Base-by-base conservation (phyloP, 495 filamentous ascomycete species). In the Penicillium cosmopolitanum region DNA sequence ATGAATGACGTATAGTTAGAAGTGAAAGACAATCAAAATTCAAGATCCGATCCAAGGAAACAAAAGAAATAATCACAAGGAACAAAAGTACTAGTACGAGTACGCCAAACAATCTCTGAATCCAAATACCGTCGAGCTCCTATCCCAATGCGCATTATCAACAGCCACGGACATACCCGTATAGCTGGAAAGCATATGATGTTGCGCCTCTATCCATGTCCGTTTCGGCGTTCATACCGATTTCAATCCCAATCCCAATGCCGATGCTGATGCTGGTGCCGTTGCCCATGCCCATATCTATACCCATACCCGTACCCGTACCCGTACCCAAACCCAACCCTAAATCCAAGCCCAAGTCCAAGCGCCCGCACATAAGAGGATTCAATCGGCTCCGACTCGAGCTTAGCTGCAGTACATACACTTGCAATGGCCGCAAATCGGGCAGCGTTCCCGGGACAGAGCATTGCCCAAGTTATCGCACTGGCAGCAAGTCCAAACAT, bases 361-460 rank as follows among this genome's bases (percentile, higher is more conserved):
- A 28, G 25, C 25, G 25, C 25, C 25, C 4, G 25, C 25, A 28
- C 5, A 28, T 2, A 28, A 28, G 5, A 28, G 25, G n/a, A n/a
- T n/a, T n/a, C n/a, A n/a, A n/a, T n/a, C n/a, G n/a, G n/a, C n/a
- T n/a, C 5, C 5, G 5, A 7, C 5, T 28, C 25, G 5, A 3
- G 25, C 4, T 0, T 5, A 7, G 25, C 5, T 28, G 25, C 25
- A 28, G 25, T 28, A 28, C 0, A 28, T 2, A 7, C 25, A 28
- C 5, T 28, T 28, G 4, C 5, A 2, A 25, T 64, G 57, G 18
- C 3, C 6, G 19, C 62, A 64, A 48, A 53, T 7, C 8, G 57
- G 16, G 31, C 62, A 64, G 13, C 62, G 50, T 5, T 61, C 62
- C 8, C 53, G 57, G 9, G 57, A 25, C 12, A 64, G 62, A 16